Percentiles rank a stretch among this genome's conserved stretches.
Evolutionary conservation across 768 basidiomycete species (phyloP).

Genomic region (Leucosporidium yakuticum): DNA sequence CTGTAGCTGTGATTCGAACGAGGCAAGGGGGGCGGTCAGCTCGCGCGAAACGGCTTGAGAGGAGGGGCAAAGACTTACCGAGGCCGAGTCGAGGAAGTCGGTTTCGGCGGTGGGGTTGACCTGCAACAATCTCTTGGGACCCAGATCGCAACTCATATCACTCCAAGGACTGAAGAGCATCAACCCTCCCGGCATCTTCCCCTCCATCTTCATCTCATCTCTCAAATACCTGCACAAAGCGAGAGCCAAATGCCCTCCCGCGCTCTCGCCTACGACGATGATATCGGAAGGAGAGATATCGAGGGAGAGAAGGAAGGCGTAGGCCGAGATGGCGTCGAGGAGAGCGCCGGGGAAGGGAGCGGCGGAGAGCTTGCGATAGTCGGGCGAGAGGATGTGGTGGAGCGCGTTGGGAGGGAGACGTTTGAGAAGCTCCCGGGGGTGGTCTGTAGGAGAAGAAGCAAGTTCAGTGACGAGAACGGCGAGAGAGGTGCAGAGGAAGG

Average conservation of each 20-base stretch:
- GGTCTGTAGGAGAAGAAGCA: no score
- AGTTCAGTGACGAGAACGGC: background rate
- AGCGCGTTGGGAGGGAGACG: background rate
- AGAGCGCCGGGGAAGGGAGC: conserved; percentile 1
- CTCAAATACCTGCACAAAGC: conserved; percentile 1
- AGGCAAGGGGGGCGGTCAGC: background rate
- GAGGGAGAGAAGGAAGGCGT: background rate
- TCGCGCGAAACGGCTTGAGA: background rate
- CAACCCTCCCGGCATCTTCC: background rate
- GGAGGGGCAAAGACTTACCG: background rate
- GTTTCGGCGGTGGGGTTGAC: background rate
- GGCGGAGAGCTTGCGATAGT: background rate
- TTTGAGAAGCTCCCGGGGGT: background rate
- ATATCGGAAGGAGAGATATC: background rate
- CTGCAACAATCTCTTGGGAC: background rate
- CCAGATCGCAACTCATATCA: background rate
- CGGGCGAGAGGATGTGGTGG: background rate
- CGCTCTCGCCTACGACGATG: conserved; percentile 1
- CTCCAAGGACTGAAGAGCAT: background rate
- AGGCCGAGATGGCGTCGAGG: background rate
- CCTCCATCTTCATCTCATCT: background rate
- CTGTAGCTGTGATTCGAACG: background rate
- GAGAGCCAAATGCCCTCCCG: background rate
- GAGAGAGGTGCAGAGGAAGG: background rate
- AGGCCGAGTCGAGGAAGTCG: background rate